Base-by-base conservation (phyloP, 1,139 yeast genomes). In the Kurtzmaniella natalensis region DNA sequence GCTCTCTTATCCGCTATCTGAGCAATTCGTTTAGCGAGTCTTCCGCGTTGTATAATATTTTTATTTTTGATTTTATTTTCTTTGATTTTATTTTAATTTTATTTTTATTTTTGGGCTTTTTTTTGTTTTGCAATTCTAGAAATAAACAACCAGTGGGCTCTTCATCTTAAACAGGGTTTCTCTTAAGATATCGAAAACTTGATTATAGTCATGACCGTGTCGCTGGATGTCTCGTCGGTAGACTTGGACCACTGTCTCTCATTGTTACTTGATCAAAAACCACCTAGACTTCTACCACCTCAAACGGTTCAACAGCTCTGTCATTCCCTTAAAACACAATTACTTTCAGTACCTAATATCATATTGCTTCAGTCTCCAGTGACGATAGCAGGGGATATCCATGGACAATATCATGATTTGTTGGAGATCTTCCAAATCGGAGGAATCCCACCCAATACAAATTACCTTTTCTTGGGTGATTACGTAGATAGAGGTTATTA, bases 321-420 rank as follows among this genome's bases (percentile, higher is more conserved):
- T 39, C 73, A 67, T 39, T 62, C 61, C 22, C 53, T 69, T 25
- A 69, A 69, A 43, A 51, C 64, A 0, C 65, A 63, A 39, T 52
- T 69, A 10, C 47, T 69, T 18, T 44, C 50, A 2, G 67, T 58
- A 2, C 72, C 74, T 41, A 94, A 94, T 53, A 94, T 94, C 27
- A 86, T 92, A 38, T 83, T 83, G 31, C 66, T 94, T 7, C 69
- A 69, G 30, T 77, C 95, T 1, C 98, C 98, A 1, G 87, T 94
- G 14, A 86, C 97, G 1, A 88, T 92, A n/a, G 96, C 92, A 4
- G 99, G 99, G 3, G 99, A 92, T 55, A 92, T 94, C 33, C 99
- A 92, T 50, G 98, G 98, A 3, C 99, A 92, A 57, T 92, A 85
- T 53, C 95, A 89, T 55, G 99, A 92, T 56, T 64, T 92, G 37